Base-by-base conservation (phyloP, 305 asterid genomes). In the Striga hermonthica region DNA sequence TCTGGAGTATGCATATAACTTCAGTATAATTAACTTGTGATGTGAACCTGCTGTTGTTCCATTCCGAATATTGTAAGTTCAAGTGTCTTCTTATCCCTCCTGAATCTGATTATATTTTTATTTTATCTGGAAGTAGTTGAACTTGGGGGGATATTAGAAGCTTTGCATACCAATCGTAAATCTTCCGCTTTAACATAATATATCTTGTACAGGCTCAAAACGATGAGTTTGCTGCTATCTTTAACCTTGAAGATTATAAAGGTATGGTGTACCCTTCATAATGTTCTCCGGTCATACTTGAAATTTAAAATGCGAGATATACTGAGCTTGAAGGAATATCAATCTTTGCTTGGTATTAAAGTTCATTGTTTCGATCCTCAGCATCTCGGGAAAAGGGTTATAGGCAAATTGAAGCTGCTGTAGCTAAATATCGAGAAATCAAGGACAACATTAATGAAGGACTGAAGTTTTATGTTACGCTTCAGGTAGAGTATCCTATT, bases 381-480 rank as follows among this genome's bases (percentile, higher is more conserved):
- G 99, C 94, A 78, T 91, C 96, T 59, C 90, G 97, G 38, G 99
- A 91, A 78, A 87, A 76, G 82, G 80, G 84, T 75, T 94, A 84
- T 72, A 85, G 85, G 69, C 99, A 91, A 77, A 94, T 94, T 66
- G 97, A 94, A 80, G 97, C 97, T 74, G 99, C 97, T 64, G 73
- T 91, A 74, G 95, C 86, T 8, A 94, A 91, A 70, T 94, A 70
- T 68, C 88, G 69, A 69, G 99, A 91, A 74, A 84, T 91, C 67
- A 88, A 94, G 84, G 95, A 88, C 73, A 94, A 94, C 76, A 81
- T 94, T 62, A 88, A 91, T 73, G 99, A 94, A 82, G 99, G 99
- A 72, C 67, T 94, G 80, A 91, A 94, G 82, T 94, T 94, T 73
- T 94, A 94, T 73, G 85, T 91, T 40, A 89, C 95, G 68, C 99